These are phyloP conservation scores for Tetradesmus lagerheimii DNA, from an alignment of 139 green algal species.

Conservation along the genomic window DNA sequence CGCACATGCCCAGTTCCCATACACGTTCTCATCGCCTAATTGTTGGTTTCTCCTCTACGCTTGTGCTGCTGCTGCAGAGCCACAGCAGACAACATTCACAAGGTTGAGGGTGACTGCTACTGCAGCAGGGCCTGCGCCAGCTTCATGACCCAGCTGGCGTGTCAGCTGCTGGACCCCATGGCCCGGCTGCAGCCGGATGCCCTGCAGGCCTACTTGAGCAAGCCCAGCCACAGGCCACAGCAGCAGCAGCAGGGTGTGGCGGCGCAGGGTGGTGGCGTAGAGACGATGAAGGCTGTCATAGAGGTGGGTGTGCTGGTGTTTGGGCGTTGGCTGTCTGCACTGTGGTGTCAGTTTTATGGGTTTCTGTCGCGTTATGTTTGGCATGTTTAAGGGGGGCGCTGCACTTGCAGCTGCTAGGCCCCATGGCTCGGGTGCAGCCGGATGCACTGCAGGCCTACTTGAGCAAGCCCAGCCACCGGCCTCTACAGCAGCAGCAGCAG, in stretches of 20 bases:
- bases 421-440: slow-evolving; percentile 14
- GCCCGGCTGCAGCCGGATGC: background rate
- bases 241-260: slow-evolving; percentile 31
- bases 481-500: slow-evolving; percentile 16
- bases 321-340: no score
- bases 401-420: slow-evolving; percentile 33
- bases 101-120: slow-evolving; percentile 41
- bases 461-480: slow-evolving; percentile 2
- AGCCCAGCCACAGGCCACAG: slow-evolving; percentile 22
- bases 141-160: slow-evolving; percentile 16
- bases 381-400: no score
- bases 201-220: background rate
- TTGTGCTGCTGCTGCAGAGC: slow-evolving; percentile 23
- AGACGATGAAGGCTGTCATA: slow-evolving; percentile 31
- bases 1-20: no score
- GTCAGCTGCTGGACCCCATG: slow-evolving; percentile 28
- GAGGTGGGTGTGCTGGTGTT: background rate
- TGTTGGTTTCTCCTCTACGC: no score
- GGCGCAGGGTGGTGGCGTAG: slow-evolving; percentile 25
- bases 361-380: no score
- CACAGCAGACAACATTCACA: slow-evolving; percentile 25
- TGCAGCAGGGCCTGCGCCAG: slow-evolving; percentile 43
- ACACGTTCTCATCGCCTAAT: no score
- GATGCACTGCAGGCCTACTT: background rate
- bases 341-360: no score